Base-by-base conservation (phyloP, 2,329 filamentous ascomycete species). In the Clonostachys rosea region DNA sequence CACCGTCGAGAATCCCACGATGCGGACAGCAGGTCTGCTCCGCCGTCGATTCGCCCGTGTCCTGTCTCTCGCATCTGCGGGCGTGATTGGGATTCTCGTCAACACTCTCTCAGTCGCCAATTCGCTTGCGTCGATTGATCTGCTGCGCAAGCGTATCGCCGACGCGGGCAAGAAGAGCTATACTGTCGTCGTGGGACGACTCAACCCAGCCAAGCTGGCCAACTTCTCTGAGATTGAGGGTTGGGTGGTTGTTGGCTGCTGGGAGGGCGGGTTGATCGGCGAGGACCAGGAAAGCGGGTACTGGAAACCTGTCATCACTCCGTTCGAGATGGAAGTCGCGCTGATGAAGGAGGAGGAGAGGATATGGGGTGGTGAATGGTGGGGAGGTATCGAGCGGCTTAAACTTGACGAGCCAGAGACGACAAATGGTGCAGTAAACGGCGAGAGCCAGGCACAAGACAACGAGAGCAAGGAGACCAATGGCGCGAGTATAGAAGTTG, bases 241-340 rank as follows among this genome's bases (percentile, higher is more conserved):
- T 14, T 99, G 94, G 94, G 91, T 97, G 0, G 91, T 97, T 0
- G 89, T 99, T 10, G 92, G 94, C 3, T 99, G 94, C 67, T 99
- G 94, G 94, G 94, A 99, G 69, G 96, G 91, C 64, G 90, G 88
- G 50, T 71, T 97, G 44, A 81, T 99, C 5, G 90, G 91, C 53
- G 87, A 88, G 49, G 66, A 96, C 57, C 90, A 90, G 53, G 86
- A 87, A 48, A 66, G 65, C 1, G 88, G 87, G 7, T 95, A 96
- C 61, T 97, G 86, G 78, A 81, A 83, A 56, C 91, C 91, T 0
- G 84, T 97, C 10, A 83, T 97, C 39, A 99, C 94, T n/a, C 92
- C 92, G 0, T 97, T 95, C 63, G 94, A 99, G 73, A 71, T 97
- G 47, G 84, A 83, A 46, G 71, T 96, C 42, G 89, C 89, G 5